A percentile compares a stretch with the other conserved stretches of the same genome.
phyloP scores from a whole-genome alignment of 2,329 filamentous ascomycete species.

The Paecilomyces sp. region DNA sequence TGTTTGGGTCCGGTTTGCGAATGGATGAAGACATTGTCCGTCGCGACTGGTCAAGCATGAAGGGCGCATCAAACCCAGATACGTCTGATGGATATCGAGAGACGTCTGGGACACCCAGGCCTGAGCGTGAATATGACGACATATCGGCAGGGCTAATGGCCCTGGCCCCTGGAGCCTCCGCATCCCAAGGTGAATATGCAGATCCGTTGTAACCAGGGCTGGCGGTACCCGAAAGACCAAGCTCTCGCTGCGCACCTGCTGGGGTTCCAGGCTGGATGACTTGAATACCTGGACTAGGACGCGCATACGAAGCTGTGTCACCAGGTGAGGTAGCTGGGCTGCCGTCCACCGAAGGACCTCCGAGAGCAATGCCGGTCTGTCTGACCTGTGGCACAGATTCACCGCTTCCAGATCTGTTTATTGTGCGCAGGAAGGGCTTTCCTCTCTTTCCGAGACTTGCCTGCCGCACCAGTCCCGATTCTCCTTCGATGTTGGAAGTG shows the following conservation, averaged over 20 bases:
- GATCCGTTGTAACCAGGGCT: background rate
- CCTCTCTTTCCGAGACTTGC: slow-evolving; percentile 22
- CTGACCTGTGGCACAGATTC: background rate
- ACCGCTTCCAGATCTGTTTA: slow-evolving; percentile 11
- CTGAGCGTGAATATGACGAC: background rate
- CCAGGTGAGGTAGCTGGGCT: background rate
- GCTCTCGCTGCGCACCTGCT: too few relatives aligned
- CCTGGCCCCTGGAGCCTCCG: background rate
- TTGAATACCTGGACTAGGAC: background rate
- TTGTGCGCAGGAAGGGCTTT: slow-evolving; percentile 23
- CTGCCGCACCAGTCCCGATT: slow-evolving; percentile 16
- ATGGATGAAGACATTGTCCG: slow-evolving; percentile 15
- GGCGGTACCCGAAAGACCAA: background rate
- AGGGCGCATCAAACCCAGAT: background rate
- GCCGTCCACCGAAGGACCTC: slow-evolving; percentile 19
- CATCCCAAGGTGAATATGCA: background rate
- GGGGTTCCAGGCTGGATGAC: too few relatives aligned
- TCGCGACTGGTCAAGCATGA: background rate
- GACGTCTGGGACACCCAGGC: background rate
- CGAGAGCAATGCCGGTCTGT: background rate
- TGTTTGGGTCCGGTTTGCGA: slow-evolving; percentile 12
- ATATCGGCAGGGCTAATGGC: background rate
- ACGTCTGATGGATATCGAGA: background rate
- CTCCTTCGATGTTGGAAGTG: slow-evolving; percentile 10
- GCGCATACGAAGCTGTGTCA: background rate